Evolutionary conservation across 495 filamentous ascomycete species (phyloP).

Genomic region (Podospora bellae-mahoneyi): DNA sequence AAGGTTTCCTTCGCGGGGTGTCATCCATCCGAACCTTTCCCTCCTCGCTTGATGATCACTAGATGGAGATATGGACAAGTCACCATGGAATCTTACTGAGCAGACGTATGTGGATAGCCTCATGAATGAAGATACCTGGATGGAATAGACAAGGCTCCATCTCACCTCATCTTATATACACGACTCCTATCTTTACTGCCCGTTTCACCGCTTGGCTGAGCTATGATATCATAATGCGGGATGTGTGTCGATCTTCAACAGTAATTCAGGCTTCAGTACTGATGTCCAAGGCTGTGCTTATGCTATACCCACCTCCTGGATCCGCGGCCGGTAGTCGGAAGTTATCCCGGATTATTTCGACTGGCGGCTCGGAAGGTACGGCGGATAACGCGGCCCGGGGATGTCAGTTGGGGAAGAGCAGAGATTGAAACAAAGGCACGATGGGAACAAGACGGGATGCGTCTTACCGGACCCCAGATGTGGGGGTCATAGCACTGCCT

Average conservation of each 20-base stretch:
- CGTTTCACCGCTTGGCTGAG: neutral
- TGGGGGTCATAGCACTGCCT: neutral
- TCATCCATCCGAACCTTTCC: no score
- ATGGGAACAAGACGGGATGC: neutral
- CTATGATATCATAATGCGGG: neutral
- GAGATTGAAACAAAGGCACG: neutral
- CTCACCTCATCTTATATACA: no score
- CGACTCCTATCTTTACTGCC: no score
- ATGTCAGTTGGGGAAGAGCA: neutral
- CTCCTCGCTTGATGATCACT: no score
- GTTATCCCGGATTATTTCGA: neutral
- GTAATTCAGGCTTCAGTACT: neutral
- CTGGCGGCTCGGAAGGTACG: neutral
- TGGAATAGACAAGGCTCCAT: no score
- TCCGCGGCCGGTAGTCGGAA: neutral
- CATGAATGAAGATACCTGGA: no score
- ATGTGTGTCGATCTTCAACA: neutral
- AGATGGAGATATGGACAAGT: no score
- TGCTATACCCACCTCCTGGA: neutral
- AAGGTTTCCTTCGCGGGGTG: no score
- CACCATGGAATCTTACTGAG: no score
- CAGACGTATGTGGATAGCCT: no score
- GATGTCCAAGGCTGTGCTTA: neutral
- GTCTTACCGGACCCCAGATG: neutral
- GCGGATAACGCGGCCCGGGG: neutral